Percentiles rank a stretch among this genome's conserved stretches.
Evolutionary conservation across 2,329 filamentous ascomycete species (phyloP).

Genomic region (Neofusicoccum kwambonambiense): DNA sequence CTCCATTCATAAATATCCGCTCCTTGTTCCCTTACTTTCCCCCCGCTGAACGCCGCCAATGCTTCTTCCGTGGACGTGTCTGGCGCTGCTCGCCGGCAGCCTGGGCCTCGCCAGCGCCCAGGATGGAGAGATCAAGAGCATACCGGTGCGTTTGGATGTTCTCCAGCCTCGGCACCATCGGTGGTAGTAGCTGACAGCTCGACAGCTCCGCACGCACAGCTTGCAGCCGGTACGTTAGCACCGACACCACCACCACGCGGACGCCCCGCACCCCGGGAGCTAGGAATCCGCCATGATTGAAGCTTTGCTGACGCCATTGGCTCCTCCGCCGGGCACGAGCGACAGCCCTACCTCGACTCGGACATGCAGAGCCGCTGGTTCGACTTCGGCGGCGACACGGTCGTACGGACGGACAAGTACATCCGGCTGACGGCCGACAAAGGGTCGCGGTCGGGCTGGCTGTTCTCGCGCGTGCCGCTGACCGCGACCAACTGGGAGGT

Average conservation of each 20-base stretch:
- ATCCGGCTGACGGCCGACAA: slow-evolving; percentile 89
- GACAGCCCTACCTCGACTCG: slow-evolving; percentile 89
- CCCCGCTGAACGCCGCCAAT: slow-evolving; percentile 23
- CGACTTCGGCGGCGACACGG: slow-evolving; percentile 94
- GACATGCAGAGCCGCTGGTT: slow-evolving; percentile 99
- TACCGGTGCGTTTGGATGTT: slow-evolving; percentile 54
- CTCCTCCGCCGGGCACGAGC: not conserved
- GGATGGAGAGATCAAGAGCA: slow-evolving; percentile 59
- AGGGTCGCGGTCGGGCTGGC: slow-evolving; percentile 86
- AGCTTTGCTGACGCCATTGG: slow-evolving; percentile 10
- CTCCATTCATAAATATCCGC: slow-evolving; percentile 4
- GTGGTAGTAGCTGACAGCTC: slow-evolving; percentile 17
- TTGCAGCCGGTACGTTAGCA: slow-evolving; percentile 66
- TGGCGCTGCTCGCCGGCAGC: slow-evolving; percentile 40
- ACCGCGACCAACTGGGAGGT: slow-evolving; percentile 99
- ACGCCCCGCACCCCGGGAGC: not conserved
- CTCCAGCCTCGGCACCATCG: slow-evolving; percentile 13
- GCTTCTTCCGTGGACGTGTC: slow-evolving; percentile 36
- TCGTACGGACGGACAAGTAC: slow-evolving; percentile 76
- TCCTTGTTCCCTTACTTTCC: slow-evolving; percentile 14
- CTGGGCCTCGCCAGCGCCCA: slow-evolving; percentile 35
- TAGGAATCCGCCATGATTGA: not conserved
- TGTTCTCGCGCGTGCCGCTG: slow-evolving; percentile 89
- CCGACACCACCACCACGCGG: not conserved
- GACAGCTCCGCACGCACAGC: slow-evolving; percentile 81